These are phyloP conservation scores for Suillus tomentosus DNA, from an alignment of 768 basidiomycete species.

Conservation along the genomic window DNA sequence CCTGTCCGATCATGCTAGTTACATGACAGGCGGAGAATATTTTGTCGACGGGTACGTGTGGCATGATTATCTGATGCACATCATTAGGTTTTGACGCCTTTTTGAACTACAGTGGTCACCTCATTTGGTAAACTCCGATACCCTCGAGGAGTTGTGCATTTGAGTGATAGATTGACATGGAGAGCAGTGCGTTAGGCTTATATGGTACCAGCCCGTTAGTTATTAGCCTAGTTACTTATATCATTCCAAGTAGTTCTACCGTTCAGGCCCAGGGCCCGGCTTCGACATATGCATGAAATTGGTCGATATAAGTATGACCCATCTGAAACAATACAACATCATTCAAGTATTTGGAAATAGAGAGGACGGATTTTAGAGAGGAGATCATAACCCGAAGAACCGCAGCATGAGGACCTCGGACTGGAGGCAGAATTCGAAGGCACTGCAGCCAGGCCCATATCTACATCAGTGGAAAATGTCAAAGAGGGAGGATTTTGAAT, in stretches of 20 bases:
- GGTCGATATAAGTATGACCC: too few relatives aligned
- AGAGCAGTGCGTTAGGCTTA: too few relatives aligned
- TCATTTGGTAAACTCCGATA: conserved; percentile 27
- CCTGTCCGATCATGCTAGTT: conserved; percentile 52
- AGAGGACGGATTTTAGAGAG: not conserved
- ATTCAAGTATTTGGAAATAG: too few relatives aligned
- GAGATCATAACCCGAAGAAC: not conserved
- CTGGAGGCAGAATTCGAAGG: not conserved
- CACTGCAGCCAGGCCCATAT: not conserved
- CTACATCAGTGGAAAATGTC: not conserved
- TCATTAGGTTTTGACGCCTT: not conserved
- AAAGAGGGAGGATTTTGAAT: not conserved
- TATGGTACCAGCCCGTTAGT: too few relatives aligned
- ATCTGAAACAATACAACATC: too few relatives aligned
- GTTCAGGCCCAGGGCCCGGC: too few relatives aligned
- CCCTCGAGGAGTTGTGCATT: not conserved
- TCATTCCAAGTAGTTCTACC: too few relatives aligned
- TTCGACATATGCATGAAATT: too few relatives aligned
- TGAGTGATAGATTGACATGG: too few relatives aligned
- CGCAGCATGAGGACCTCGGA: not conserved
- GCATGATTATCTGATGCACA: not conserved
- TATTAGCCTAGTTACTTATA: too few relatives aligned
- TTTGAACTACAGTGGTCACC: conserved; percentile 26
- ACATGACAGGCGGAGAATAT: conserved; percentile 62
- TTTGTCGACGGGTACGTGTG: conserved; percentile 56